These are phyloP conservation scores for Ustanciosporium gigantosporum DNA, from an alignment of 1,284 basidiomycete species.

Conservation along the genomic window DNA sequence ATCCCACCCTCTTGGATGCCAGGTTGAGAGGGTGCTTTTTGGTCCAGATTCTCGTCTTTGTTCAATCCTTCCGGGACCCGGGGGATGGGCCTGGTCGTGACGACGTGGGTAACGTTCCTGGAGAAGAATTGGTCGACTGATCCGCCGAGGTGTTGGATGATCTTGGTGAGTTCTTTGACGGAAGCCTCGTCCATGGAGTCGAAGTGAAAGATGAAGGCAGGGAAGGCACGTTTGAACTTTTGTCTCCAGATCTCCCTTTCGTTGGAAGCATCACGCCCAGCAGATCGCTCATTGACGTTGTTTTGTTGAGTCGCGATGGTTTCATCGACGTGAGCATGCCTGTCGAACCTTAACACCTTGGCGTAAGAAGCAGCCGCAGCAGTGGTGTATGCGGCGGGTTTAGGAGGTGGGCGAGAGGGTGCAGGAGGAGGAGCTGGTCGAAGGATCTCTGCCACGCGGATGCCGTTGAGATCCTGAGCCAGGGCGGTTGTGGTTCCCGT, in stretches of 20 bases:
- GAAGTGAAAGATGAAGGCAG: constrained; percentile 57
- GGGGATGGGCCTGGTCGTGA: constrained; percentile 48
- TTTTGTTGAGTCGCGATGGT: constrained; percentile 45
- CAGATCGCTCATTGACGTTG: no score
- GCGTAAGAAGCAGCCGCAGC: no score
- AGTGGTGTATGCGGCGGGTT: constrained; percentile 1
- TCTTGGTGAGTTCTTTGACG: constrained; percentile 16
- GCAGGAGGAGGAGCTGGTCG: constrained; percentile 1
- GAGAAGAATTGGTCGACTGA: constrained; percentile 59
- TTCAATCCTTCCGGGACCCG: background rate
- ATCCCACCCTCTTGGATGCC: background rate
- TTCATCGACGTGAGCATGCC: constrained; percentile 32
- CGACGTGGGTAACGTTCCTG: constrained; percentile 54
- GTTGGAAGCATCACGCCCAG: no score
- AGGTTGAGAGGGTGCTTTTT: background rate
- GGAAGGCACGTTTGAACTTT: constrained; percentile 50
- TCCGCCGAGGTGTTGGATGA: constrained; percentile 51
- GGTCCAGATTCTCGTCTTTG: constrained; percentile 1
- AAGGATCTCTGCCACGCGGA: constrained; percentile 24
- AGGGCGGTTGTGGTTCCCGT: constrained; percentile 21
- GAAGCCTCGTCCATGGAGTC: constrained; percentile 49
- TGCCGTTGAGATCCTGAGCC: constrained; percentile 30
- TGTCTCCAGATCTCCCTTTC: constrained; percentile 46
- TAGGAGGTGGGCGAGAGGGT: constrained; percentile 9
- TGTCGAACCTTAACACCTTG: constrained; percentile 49